A percentile compares a stretch with the other conserved stretches of the same genome.
Evolutionary conservation across 768 basidiomycete genomes (phyloP).

Genomic region (Mycena sanguinolenta): DNA sequence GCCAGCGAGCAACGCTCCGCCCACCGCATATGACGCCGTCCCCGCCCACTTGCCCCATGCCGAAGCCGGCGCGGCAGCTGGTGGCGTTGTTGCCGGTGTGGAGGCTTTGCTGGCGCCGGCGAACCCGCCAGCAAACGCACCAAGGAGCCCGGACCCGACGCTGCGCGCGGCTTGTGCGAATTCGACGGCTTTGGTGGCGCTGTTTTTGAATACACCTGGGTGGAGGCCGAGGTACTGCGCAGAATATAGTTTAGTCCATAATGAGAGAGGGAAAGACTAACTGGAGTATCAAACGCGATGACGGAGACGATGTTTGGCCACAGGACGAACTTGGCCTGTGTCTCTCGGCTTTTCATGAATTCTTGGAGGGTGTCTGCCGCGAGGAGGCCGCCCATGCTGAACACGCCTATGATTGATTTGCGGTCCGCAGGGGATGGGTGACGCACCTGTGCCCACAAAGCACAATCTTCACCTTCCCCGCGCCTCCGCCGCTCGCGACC

Average conservation of each 20-base stretch:
- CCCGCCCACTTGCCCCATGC: conserved; percentile 74
- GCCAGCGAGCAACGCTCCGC: conserved; percentile 82
- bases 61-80: conserved; percentile 52
- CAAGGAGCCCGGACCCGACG: conserved; percentile 72
- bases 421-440: no score
- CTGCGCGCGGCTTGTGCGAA: conserved; percentile 77
- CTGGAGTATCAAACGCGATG: conserved; percentile 92
- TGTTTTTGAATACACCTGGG: conserved; percentile 88
- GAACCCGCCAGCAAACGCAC: conserved; percentile 66
- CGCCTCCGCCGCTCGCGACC: conserved; percentile 79
- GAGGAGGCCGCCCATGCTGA: conserved; percentile 94
- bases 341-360: conserved; percentile 69
- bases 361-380: conserved; percentile 87
- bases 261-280: conserved; percentile 48
- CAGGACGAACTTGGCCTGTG: conserved; percentile 51
- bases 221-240: conserved; percentile 88
- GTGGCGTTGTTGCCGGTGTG: conserved; percentile 45
- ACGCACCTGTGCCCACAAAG: conserved; percentile 90
- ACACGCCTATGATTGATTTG: neutral
- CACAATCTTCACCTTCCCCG: conserved; percentile 85
- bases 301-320: conserved; percentile 93
- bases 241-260: no score
- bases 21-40: conserved; percentile 76
- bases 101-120: conserved; percentile 57
- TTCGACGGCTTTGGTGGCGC: conserved; percentile 78